Evolutionary conservation across 2,329 filamentous ascomycete species (phyloP).

Genomic region (Colletotrichum plurivorum): DNA sequence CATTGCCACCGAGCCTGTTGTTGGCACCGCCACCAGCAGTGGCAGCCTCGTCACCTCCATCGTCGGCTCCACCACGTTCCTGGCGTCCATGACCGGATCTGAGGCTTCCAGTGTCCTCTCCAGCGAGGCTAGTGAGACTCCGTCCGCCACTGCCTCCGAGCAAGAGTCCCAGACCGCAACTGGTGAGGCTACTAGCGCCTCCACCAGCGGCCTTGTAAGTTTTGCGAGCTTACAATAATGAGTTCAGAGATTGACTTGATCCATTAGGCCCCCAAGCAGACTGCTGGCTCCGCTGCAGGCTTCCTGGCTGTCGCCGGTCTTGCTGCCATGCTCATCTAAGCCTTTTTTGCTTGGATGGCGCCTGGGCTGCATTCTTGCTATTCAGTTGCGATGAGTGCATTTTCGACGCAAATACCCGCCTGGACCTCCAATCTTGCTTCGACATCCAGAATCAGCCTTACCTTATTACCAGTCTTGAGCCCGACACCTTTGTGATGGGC

Average conservation of each 20-base stretch:
- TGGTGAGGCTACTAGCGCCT: conserved; percentile 29
- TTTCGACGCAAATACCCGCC: conserved; percentile 59
- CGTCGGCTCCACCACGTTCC: conserved; percentile 44
- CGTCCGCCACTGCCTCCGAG: conserved; percentile 36
- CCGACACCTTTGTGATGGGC: conserved; percentile 25
- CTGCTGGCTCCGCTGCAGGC: conserved; percentile 59
- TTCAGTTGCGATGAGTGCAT: conserved; percentile 50
- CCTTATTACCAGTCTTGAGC: conserved; percentile 38
- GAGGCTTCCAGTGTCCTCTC: conserved; percentile 43
- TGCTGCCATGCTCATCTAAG: conserved; percentile 64
- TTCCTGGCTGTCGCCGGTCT: conserved; percentile 65
- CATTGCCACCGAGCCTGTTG: conserved; percentile 38
- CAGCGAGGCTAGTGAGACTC: conserved; percentile 40
- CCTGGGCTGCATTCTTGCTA: conserved; percentile 32
- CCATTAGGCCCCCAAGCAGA: conserved; percentile 46
- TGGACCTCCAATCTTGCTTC: conserved; percentile 48
- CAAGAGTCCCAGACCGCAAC: conserved; percentile 9
- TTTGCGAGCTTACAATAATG: not conserved
- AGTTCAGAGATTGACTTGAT: conserved; percentile 6
- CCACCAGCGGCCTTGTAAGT: conserved; percentile 45
- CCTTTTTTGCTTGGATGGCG: conserved; percentile 3
- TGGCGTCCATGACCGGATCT: conserved; percentile 43
- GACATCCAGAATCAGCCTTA: conserved; percentile 41
- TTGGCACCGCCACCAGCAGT: conserved; percentile 33
- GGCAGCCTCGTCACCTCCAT: conserved; percentile 32